These are phyloP conservation scores for Blastomyces parvus DNA, from an alignment of 2,329 filamentous ascomycete genomes.

Conservation along the genomic window DNA sequence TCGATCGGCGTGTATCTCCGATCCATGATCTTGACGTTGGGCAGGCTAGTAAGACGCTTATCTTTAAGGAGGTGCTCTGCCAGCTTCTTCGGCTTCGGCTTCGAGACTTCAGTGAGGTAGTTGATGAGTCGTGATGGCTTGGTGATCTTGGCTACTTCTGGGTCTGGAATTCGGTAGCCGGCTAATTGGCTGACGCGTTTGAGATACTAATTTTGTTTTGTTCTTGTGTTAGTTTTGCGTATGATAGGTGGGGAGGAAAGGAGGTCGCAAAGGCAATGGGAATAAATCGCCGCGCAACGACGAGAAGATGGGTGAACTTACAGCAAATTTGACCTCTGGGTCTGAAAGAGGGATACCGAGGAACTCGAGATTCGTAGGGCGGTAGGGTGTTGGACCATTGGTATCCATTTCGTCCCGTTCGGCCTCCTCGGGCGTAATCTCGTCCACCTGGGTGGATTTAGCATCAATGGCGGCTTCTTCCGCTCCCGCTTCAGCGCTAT, in stretches of 20 bases:
- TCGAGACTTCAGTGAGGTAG: conserved; percentile 34
- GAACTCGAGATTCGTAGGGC: conserved; percentile 44
- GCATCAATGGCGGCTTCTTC: conserved; percentile 10
- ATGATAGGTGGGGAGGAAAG: not conserved
- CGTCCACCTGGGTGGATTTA: not conserved
- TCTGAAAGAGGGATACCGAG: conserved; percentile 50
- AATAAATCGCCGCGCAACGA: no score
- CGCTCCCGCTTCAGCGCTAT: not conserved
- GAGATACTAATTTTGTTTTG: conserved; percentile 49
- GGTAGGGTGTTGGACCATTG: not conserved
- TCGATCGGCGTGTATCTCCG: conserved; percentile 61
- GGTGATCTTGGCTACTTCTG: conserved; percentile 48
- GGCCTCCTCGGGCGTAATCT: conserved; percentile 11
- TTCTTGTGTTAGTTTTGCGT: not conserved
- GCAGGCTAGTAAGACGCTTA: conserved; percentile 43
- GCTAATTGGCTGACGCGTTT: conserved; percentile 76
- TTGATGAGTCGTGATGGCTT: conserved; percentile 49
- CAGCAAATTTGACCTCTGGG: conserved; percentile 59
- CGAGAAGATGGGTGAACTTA: conserved; percentile 38
- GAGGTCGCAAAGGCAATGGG: not conserved
- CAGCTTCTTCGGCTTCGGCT: conserved; percentile 46
- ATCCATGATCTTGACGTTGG: conserved; percentile 61
- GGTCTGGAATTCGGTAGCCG: conserved; percentile 65
- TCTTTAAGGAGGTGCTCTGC: conserved; percentile 46
- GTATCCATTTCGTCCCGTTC: conserved; percentile 5